A percentile compares a stretch with the other conserved stretches of the same genome.
Conservation (phyloP, 495 filamentous ascomycete genomes). For the Aspergillus ostianus region DNA sequence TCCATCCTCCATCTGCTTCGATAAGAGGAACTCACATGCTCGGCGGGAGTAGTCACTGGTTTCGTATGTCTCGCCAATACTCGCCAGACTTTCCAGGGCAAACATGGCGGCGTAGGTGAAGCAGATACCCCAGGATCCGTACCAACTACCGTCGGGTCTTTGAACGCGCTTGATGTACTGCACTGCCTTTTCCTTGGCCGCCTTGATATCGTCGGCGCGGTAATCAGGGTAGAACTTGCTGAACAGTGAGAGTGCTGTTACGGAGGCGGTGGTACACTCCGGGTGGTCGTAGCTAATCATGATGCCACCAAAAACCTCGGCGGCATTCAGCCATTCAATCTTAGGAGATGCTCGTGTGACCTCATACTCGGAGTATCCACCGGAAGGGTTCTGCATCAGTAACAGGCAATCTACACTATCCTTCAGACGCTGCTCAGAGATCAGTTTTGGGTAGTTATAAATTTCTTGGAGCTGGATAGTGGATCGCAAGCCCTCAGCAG, state of each 20-base stretch:
- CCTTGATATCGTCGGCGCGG: conserved; percentile 69
- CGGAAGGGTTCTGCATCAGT: conserved; percentile 86
- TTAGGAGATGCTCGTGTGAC: conserved; percentile 70
- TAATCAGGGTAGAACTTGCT: conserved; percentile 78
- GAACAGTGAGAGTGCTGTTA: conserved; percentile 86
- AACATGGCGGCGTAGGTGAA: conserved; percentile 98
- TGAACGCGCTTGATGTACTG: conserved; percentile 79
- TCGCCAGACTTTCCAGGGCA: conserved; percentile 79
- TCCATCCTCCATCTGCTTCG: conserved; percentile 80
- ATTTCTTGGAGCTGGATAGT: conserved; percentile 81
- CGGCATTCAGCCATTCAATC: conserved; percentile 86
- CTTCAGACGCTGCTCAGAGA: conserved; percentile 72
- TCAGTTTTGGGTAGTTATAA: conserved; percentile 69
- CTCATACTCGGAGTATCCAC: conserved; percentile 91
- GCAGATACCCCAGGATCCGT: conserved; percentile 96
- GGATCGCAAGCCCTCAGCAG: conserved; percentile 84
- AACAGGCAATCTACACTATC: conserved; percentile 89
- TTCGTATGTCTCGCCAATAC: conserved; percentile 75
- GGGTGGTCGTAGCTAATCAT: conserved; percentile 99
- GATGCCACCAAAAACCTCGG: conserved; percentile 94
- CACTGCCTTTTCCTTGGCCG: conserved; percentile 67
- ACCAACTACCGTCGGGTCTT: conserved; percentile 85
- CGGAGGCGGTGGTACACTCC: conserved; percentile 93
- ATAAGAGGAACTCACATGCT: conserved; percentile 82
- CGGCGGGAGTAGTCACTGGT: conserved; percentile 67